Evolutionary conservation across 2,329 filamentous ascomycete species (phyloP), one percentile per base, ranked within the genome.

Genomic region (Amauroascus verrucosus): DNA sequence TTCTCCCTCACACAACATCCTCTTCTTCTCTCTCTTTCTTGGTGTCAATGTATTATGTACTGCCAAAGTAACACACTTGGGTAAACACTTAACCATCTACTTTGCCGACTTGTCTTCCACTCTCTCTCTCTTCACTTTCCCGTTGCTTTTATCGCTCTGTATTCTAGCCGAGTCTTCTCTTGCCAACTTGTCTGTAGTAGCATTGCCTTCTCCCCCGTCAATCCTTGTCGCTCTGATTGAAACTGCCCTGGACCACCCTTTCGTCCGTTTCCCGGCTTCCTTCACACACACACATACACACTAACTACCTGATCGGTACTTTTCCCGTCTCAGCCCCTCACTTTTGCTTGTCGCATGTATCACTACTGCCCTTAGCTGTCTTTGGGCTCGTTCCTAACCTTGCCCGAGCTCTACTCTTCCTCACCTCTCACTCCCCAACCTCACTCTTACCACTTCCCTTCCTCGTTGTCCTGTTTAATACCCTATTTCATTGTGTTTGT

Each of bases 201-300:
- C 49, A 44, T 51, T 45, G 26, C 18, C 26, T 18, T n/a, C 16
- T 28, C 18, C 26, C 14, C 13, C 14, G 20, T 18, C 24, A 26
- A 46, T 20, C 50, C 50, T 37, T 24, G 48, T 51, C 48, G 11
- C 24, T 40, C 33, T 40, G 33, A 6, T 44, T 43, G 38, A 51
- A 18, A 37, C 37, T 51, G 22, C 52, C 52, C 54, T 52, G n/a
- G 59, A 46, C 56, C 48, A 44, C 54, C 53, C 50, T 28, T 18
- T 40, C 30, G 43, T n/a, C 41, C 41, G 50, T 30, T 46, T 41
- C 43, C 41, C 50, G 45, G 43, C 3, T 43, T 44, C 24, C 41
- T 51, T 9, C 26, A 5, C 26, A 30, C 26, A 30, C 48, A 24
- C 26, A 6, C n/a, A n/a, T n/a, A n/a, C n/a, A n/a, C n/a, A n/a